Conservation (phyloP, 2,329 filamentous ascomycete genomes). For the Cladosporium sp. region DNA sequence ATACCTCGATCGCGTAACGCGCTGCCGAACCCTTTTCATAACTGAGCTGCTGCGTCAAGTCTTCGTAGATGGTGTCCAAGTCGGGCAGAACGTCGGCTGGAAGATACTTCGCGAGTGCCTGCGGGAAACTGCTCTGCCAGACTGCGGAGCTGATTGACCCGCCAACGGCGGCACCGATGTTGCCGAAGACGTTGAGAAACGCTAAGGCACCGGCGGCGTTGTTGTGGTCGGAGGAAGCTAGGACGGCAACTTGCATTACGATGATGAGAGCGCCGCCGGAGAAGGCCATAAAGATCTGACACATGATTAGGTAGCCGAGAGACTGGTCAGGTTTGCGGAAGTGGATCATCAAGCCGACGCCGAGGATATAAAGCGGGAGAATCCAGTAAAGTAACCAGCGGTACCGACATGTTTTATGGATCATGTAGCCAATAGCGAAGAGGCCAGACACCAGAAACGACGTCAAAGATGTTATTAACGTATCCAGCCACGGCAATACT, state of each 20-base stretch:
- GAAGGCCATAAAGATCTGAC: constrained; percentile 34
- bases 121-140: constrained; percentile 22
- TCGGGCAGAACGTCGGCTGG: constrained; percentile 9
- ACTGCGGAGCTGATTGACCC: constrained; percentile 27
- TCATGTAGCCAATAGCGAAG: constrained; percentile 42
- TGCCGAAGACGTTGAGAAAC: constrained; percentile 27
- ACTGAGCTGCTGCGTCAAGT: constrained; percentile 47
- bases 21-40: constrained; percentile 47
- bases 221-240: constrained; percentile 30
- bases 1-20: constrained; percentile 37
- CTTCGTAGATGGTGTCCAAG: constrained; percentile 41
- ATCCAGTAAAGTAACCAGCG: constrained; percentile 33
- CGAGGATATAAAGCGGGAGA: constrained; percentile 31
- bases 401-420: constrained; percentile 47
- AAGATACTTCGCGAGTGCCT: constrained; percentile 15
- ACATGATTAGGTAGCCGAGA: constrained; percentile 36
- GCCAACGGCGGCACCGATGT: constrained; percentile 48
- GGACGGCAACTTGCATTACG: constrained; percentile 30
- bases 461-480: constrained; percentile 30
- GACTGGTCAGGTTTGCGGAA: constrained; percentile 28
- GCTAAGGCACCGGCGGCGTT: constrained; percentile 32
- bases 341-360: constrained; percentile 31
- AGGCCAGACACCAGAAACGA: constrained; percentile 39
- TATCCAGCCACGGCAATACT: constrained; percentile 22
- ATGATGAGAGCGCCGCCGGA: constrained; percentile 26